phyloP scores from a whole-genome alignment of 1,284 basidiomycete species.

The Moesziomyces sp. region DNA sequence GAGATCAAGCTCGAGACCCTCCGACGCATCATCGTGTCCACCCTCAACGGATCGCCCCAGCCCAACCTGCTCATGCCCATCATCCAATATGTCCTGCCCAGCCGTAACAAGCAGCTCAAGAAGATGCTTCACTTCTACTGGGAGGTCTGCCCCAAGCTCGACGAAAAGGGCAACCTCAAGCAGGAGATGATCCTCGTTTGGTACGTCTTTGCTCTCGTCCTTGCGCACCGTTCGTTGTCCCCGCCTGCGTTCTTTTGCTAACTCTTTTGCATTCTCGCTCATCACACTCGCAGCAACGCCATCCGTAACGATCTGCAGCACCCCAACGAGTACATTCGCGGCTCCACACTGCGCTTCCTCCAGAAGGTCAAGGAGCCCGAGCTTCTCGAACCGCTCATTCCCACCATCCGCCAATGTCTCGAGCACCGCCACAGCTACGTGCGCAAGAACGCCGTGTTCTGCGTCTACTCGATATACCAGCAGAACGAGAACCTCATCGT shows the following conservation, averaged over 20 bases:
- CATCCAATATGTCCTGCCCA: conserved; percentile 97
- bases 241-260: background rate
- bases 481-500: conserved; percentile 85
- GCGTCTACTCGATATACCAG: conserved; percentile 93
- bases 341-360: conserved; percentile 93
- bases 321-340: conserved; percentile 99
- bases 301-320: conserved; percentile 99
- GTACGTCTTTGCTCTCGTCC: conserved; percentile 71
- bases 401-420: conserved; percentile 90
- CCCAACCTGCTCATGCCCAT: conserved; percentile 94
- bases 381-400: conserved; percentile 93
- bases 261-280: background rate
- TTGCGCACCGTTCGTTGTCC: background rate
- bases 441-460: conserved; percentile 98
- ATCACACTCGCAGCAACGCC: conserved; percentile 77
- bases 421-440: conserved; percentile 99
- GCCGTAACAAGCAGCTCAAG: conserved; percentile 95
- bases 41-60: conserved; percentile 93
- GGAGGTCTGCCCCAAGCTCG: conserved; percentile 99
- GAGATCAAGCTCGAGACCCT: conserved; percentile 97
- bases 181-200: conserved; percentile 99
- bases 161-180: conserved; percentile 96
- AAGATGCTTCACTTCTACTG: conserved; percentile 98
- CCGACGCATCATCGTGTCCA: conserved; percentile 92
- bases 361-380: conserved; percentile 96